phyloP scores from a whole-genome alignment of 1,284 basidiomycete genomes.

The Cutaneotrichosporon curvatum region DNA sequence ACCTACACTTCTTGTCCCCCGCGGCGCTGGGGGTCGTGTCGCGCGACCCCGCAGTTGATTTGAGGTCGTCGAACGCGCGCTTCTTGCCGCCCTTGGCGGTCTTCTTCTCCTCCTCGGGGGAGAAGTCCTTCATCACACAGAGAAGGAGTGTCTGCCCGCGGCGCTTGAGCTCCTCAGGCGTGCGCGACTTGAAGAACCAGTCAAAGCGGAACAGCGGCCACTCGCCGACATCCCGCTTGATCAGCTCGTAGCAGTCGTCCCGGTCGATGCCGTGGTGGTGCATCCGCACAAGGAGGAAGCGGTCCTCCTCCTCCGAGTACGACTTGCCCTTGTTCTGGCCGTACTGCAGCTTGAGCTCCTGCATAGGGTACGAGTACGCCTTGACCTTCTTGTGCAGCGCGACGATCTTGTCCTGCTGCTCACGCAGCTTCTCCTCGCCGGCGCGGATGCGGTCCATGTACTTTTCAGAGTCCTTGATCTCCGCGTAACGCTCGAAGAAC shows the following conservation, averaged over 20 bases:
- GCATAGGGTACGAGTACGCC: conserved; percentile 79
- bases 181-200: conserved; percentile 97
- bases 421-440: conserved; percentile 71
- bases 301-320: conserved; percentile 93
- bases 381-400: conserved; percentile 80
- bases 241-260: conserved; percentile 89
- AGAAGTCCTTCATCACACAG: conserved; percentile 82
- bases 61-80: conserved; percentile 47
- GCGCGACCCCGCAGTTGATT: conserved; percentile 33
- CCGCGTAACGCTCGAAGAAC: conserved; percentile 85
- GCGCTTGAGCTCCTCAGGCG: conserved; percentile 80
- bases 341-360: conserved; percentile 88
- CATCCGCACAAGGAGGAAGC: conserved; percentile 86
- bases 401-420: conserved; percentile 60
- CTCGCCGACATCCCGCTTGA: conserved; percentile 92
- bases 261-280: conserved; percentile 85
- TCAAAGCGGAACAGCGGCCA: conserved; percentile 97
- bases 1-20: conserved; percentile 19
- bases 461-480: conserved; percentile 74
- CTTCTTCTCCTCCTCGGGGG: conserved; percentile 52
- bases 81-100: conserved; percentile 41
- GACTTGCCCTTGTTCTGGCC: conserved; percentile 93
- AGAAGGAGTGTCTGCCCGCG: conserved; percentile 81
- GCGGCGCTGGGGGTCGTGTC: conserved; percentile 37
- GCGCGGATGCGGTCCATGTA: conserved; percentile 72